phyloP scores from a whole-genome alignment of 225 moss, liverwort and hornwort genomes.

The Pseudoscleropodium purum region DNA sequence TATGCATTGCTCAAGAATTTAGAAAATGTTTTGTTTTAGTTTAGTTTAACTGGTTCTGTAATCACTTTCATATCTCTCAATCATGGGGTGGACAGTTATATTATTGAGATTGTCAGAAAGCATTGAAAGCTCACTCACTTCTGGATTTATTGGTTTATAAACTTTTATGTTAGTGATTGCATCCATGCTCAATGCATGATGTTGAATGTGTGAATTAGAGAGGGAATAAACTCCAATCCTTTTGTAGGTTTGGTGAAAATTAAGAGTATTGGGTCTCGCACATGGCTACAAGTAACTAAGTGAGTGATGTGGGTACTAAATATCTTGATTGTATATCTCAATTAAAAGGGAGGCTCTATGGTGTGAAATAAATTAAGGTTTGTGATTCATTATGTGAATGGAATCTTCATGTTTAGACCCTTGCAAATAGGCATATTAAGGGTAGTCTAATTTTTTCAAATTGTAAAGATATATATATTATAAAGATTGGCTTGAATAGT shows the following conservation, averaged over 20 bases:
- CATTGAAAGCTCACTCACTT: neutral
- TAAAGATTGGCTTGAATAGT: neutral
- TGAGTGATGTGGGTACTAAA: neutral
- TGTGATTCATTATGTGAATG: neutral
- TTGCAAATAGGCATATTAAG: accelerated
- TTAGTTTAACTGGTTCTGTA: too few relatives aligned
- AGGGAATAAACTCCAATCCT: too few relatives aligned
- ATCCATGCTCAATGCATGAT: neutral
- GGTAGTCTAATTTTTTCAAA: neutral
- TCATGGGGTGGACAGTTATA: too few relatives aligned
- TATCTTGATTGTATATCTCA: too few relatives aligned
- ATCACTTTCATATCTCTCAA: too few relatives aligned
- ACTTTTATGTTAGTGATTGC: neutral
- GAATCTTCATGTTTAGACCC: neutral
- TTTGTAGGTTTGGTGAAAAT: too few relatives aligned
- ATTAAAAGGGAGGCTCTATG: neutral
- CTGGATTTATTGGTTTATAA: neutral
- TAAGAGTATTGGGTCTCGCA: neutral
- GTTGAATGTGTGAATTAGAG: neutral
- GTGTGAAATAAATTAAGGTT: neutral
- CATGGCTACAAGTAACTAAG: neutral
- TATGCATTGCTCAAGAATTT: neutral
- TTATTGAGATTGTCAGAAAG: neutral
- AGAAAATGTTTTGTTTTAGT: neutral
- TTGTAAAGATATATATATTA: neutral